Evolutionary conservation across 2,329 filamentous ascomycete species (phyloP).

Genomic region (Chaetoscypha palmicola): DNA sequence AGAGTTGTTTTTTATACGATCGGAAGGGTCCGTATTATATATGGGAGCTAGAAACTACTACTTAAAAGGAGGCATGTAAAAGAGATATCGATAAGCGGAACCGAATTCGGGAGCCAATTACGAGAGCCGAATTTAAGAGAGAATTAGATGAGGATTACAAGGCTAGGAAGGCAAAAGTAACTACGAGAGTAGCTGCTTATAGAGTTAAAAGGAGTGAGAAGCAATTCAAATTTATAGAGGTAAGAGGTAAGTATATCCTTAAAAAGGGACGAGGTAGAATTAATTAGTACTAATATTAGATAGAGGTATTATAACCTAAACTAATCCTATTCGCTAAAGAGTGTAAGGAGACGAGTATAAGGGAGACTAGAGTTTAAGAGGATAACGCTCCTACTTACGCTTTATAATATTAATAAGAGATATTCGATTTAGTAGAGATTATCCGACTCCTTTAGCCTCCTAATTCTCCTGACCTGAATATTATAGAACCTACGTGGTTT

Average conservation of each 20-base stretch:
- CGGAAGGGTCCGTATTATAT: conserved; percentile 5
- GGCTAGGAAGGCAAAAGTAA: neutral
- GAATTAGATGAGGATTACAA: neutral
- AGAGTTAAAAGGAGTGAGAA: neutral
- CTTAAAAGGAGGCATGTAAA: neutral
- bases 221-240: neutral
- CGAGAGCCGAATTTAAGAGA: too few relatives aligned
- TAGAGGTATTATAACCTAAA: too few relatives aligned
- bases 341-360: neutral
- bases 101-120: too few relatives aligned
- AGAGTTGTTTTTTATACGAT: conserved; percentile 2
- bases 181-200: neutral
- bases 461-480: conserved; percentile 24
- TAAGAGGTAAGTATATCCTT: neutral
- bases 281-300: conserved; percentile 6
- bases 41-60: neutral
- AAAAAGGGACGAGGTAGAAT: neutral
- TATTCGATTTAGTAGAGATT: neutral
- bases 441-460: too few relatives aligned
- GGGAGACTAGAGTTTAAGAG: neutral
- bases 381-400: neutral
- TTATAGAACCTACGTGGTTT: conserved; percentile 21
- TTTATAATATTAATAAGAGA: conserved; percentile 1
- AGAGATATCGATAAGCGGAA: conserved; percentile 2
- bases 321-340: conserved; percentile 5